These are phyloP conservation scores for Phytophthora quininea DNA, from an alignment of 352 stramenopile genomes.

Conservation along the genomic window DNA sequence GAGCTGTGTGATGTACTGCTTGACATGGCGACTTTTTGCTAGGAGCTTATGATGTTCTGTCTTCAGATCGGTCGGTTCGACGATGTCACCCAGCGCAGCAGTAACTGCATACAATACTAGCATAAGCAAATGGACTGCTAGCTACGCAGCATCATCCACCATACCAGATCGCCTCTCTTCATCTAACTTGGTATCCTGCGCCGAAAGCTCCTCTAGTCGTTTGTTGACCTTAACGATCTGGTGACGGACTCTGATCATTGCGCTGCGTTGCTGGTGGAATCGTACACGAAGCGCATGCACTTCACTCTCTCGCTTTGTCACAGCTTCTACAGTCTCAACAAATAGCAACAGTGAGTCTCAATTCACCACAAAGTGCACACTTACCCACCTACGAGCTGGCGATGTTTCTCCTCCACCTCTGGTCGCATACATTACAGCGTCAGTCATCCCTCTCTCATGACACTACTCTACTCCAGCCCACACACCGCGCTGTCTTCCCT, in stretches of 20 bases:
- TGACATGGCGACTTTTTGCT: constrained; percentile 50
- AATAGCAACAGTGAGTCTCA: constrained; percentile 2
- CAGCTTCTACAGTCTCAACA: constrained; percentile 31
- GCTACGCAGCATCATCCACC: not conserved
- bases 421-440: not conserved
- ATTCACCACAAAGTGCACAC: no score
- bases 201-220: constrained; percentile 28
- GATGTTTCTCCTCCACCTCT: constrained; percentile 57
- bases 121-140: not conserved
- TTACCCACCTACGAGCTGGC: constrained; percentile 40
- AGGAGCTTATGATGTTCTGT: constrained; percentile 47
- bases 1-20: constrained; percentile 49
- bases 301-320: constrained; percentile 38
- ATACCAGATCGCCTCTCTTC: constrained; percentile 27
- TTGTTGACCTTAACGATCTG: constrained; percentile 32
- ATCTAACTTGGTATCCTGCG: constrained; percentile 15
- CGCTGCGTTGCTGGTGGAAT: constrained; percentile 38
- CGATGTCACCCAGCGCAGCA: constrained; percentile 21
- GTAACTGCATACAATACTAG: constrained; percentile 15
- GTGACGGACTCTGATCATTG: constrained; percentile 41
- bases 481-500: constrained; percentile 54
- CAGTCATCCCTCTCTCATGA: not conserved
- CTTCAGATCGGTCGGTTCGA: constrained; percentile 25
- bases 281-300: constrained; percentile 31
- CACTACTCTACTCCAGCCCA: not conserved